Percentiles rank a stretch among this genome's conserved stretches.
These are phyloP conservation scores for Lichtheimia ramosa DNA, from an alignment of 371 early-diverging fungal genomes.

Conservation along the genomic window DNA sequence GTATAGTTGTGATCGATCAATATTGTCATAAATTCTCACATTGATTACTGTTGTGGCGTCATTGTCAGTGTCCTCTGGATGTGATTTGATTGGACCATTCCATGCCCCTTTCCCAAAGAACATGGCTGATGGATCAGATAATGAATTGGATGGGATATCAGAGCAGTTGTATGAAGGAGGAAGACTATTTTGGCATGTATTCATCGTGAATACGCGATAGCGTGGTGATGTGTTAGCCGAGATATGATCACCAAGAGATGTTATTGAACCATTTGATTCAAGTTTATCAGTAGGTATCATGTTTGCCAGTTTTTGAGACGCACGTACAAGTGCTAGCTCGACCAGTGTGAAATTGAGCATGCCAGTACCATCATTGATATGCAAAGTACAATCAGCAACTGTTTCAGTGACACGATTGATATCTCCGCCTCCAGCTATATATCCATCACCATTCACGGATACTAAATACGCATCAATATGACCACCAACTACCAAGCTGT, in stretches of 20 bases:
- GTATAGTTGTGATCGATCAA: not conserved
- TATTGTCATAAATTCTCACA: not conserved
- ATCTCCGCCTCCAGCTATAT: too few species aligned
- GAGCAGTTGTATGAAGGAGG: not conserved
- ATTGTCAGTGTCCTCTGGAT: not conserved
- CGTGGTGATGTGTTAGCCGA: too few species aligned
- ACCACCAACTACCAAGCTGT: too few species aligned
- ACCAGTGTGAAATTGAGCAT: not conserved
- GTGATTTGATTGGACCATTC: constrained; percentile 11
- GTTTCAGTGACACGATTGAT: too few species aligned
- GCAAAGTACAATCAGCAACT: too few species aligned
- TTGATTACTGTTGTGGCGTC: constrained; percentile 10
- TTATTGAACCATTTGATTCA: not conserved
- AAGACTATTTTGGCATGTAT: constrained; percentile 5
- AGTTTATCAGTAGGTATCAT: not conserved
- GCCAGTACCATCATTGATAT: not conserved
- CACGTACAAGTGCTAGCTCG: not conserved
- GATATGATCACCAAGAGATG: not conserved
- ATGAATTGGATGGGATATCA: not conserved
- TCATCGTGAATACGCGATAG: not conserved
- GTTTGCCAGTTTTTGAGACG: not conserved
- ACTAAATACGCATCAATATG: too few species aligned
- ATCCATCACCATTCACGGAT: too few species aligned
- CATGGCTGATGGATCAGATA: constrained; percentile 9
- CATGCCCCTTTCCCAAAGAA: constrained; percentile 14